Evolutionary conservation across 2,329 filamentous ascomycete species (phyloP).

Genomic region (Exophiala phaeomuriformis): DNA sequence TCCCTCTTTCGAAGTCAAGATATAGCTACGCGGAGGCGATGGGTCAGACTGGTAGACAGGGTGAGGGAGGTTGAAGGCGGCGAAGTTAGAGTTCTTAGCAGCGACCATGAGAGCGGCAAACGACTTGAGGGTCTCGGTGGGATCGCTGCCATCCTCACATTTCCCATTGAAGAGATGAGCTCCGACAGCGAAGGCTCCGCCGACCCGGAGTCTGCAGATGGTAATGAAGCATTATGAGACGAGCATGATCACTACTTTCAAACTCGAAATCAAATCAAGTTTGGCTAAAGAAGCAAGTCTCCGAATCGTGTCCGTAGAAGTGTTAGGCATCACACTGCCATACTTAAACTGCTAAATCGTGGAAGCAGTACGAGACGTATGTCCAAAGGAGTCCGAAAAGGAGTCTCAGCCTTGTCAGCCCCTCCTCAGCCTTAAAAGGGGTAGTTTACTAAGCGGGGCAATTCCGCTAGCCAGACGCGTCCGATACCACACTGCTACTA

Average conservation of each 20-base stretch:
- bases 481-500: neutral
- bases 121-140: slow-evolving; percentile 75
- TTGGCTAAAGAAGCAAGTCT: neutral
- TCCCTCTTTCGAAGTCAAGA: slow-evolving; percentile 78
- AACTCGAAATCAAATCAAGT: neutral
- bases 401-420: neutral
- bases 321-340: too few relatives aligned
- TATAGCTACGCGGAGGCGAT: slow-evolving; percentile 66
- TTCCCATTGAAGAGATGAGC: slow-evolving; percentile 74
- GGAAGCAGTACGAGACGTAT: too few relatives aligned
- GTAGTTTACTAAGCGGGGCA: neutral
- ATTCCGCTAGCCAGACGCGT: neutral
- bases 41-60: slow-evolving; percentile 77
- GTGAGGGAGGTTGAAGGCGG: slow-evolving; percentile 76
- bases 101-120: slow-evolving; percentile 87
- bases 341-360: too few relatives aligned
- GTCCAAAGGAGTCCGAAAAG: neutral
- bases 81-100: slow-evolving; percentile 81
- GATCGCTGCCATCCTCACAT: slow-evolving; percentile 84
- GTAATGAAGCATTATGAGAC: slow-evolving; percentile 6
- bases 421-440: neutral
- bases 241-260: neutral
- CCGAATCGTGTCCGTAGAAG: neutral
- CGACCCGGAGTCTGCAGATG: slow-evolving; percentile 6
- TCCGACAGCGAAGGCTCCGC: slow-evolving; percentile 53